phyloP scores from a whole-genome alignment of 495 filamentous ascomycete species.

The Letharia lupina region DNA sequence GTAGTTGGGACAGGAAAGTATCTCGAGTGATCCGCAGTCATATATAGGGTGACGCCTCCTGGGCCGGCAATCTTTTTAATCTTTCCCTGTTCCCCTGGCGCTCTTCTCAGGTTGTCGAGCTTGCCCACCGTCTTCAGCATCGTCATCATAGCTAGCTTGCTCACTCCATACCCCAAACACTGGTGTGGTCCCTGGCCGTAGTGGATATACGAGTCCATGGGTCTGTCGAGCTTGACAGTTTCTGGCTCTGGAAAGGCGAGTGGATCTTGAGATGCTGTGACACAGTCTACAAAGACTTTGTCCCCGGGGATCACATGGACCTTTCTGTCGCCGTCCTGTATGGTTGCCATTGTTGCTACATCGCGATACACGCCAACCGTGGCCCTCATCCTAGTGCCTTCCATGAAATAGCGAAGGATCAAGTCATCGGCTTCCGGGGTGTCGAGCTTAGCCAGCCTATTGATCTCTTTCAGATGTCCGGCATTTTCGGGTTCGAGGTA shows the following conservation, averaged over 20 bases:
- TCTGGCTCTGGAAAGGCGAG: constrained; percentile 57
- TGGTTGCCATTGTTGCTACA: constrained; percentile 32
- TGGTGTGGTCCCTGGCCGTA: constrained; percentile 53
- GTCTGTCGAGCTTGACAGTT: constrained; percentile 53
- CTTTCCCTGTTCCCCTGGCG: constrained; percentile 56
- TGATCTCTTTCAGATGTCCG: constrained; percentile 47
- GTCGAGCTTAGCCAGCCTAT: constrained; percentile 42
- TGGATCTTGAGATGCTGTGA: constrained; percentile 47
- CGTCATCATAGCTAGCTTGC: constrained; percentile 51
- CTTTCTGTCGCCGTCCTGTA: constrained; percentile 38
- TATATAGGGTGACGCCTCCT: constrained; percentile 54
- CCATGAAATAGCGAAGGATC: constrained; percentile 43
- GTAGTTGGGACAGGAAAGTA: constrained; percentile 63
- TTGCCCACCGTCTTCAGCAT: constrained; percentile 50
- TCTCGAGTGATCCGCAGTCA: constrained; percentile 62
- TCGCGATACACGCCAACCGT: constrained; percentile 47
- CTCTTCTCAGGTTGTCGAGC: constrained; percentile 50
- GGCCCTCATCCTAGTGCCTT: constrained; percentile 50
- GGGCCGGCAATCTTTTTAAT: constrained; percentile 54
- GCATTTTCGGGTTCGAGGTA: constrained; percentile 53
- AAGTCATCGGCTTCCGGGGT: constrained; percentile 40
- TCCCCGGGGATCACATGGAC: constrained; percentile 41
- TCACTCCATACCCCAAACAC: constrained; percentile 49
- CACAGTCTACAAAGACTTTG: constrained; percentile 43
- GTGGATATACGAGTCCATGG: constrained; percentile 55